Base-by-base conservation (phyloP, 2,329 filamentous ascomycete genomes). In the Botryotinia globosa region DNA sequence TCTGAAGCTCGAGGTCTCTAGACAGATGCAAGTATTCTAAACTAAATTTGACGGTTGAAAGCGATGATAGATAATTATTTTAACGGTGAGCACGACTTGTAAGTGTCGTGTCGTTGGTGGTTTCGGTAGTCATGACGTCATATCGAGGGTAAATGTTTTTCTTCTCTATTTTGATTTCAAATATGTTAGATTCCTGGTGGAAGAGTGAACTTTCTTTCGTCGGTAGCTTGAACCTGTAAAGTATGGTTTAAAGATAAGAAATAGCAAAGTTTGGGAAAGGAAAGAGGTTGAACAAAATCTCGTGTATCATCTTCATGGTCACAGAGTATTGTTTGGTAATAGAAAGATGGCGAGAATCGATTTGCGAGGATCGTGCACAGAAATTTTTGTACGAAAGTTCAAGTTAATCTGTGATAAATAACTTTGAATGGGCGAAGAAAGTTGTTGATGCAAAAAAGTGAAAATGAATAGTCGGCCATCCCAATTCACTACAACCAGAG, bases 21-120 rank as follows among this genome's bases (percentile, higher is more conserved):
- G 16, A 18, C 42, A 18, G 42, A 44, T 44, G 6, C 1, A 4
- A 18, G 16, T 44, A 7, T 1, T 44, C 7, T 5, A 44, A 44
- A 2, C 6, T 44, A 7, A 0, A n/a, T 6, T 4, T 2, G 16
- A 2, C 3, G 4, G n/a, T 42, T 8, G 16, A 32, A 32, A 16
- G 20, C 0, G 18, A 25, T 34, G 20, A 4, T 34, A 6, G 8
- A 5, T 45, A 20, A 1, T 34, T 25, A 12, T 8, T 16, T 25
- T 14, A 10, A 34, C 2, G 29, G 29, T 25, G 18, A 3, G 37
- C 14, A 25, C 1, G 7, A 48, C 9, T 20, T 45, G 59, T 12
- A 14, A 16, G 18, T 34, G 29, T n/a, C n/a, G n/a, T n/a, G 5
- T 64, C n/a, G n/a, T 29, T 63, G 32, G 6, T 32, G 29, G 3